Evolutionary conservation across 192 early-diverging fungal genomes (phyloP).

Genomic region (Cetraspora pellucida): DNA sequence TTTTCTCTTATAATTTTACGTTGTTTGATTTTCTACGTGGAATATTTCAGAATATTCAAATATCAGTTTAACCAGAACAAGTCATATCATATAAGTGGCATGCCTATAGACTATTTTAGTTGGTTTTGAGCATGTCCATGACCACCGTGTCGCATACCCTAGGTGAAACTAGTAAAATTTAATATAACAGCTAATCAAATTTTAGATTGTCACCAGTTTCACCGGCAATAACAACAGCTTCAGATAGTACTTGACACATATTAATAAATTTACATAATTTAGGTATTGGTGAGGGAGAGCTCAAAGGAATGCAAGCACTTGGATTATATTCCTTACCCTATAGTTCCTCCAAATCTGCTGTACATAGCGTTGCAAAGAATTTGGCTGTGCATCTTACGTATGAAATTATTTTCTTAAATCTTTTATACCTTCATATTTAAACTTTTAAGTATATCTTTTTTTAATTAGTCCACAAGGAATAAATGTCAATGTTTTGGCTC

Average conservation of each 20-base stretch:
- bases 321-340: conserved; percentile 66
- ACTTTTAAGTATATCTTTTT: not conserved
- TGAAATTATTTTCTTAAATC: not conserved
- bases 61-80: too few species aligned
- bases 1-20: too few species aligned
- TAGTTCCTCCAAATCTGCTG: conserved; percentile 73
- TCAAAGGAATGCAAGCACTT: conserved; percentile 4
- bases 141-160: too few species aligned
- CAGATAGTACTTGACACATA: not conserved
- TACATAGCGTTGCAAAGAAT: conserved; percentile 69
- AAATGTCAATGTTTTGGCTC: conserved; percentile 69
- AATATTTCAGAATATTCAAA: too few species aligned
- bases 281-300: not conserved
- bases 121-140: too few species aligned
- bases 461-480: conserved; percentile 50
- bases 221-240: too few species aligned
- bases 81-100: too few species aligned
- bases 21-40: too few species aligned
- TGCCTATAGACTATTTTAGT: too few species aligned
- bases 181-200: too few species aligned
- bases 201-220: too few species aligned
- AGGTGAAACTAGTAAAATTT: too few species aligned
- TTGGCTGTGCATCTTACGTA: conserved; percentile 61
- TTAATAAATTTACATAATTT: not conserved
- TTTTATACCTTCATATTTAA: not conserved